A percentile compares a stretch with the other conserved stretches of the same genome.
These are phyloP conservation scores for Diaporthe aspalathi DNA, from an alignment of 2,329 filamentous ascomycete species.

Conservation along the genomic window DNA sequence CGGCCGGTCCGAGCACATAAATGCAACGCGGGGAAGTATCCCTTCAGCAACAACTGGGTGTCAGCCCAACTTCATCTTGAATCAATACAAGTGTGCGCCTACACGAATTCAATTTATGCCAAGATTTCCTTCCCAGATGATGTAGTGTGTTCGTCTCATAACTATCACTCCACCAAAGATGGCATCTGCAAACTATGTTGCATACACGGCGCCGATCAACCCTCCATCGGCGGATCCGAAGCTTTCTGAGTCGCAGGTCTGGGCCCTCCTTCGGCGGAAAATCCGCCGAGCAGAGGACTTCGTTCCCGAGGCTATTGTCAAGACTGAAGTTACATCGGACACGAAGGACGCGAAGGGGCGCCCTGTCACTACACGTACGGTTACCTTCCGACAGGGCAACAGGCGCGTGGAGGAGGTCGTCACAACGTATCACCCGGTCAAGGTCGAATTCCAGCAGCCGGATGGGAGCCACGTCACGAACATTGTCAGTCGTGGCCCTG, in stretches of 20 bases:
- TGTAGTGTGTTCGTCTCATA: neutral
- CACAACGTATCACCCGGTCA: constrained; percentile 43
- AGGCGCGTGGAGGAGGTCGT: constrained; percentile 44
- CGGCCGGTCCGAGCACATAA: neutral
- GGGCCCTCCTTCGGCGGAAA: constrained; percentile 43
- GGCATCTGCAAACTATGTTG: constrained; percentile 33
- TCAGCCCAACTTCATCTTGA: constrained; percentile 1
- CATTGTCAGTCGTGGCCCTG: constrained; percentile 38
- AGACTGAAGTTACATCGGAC: constrained; percentile 46
- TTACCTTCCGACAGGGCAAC: constrained; percentile 45
- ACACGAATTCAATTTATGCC: too few relatives aligned
- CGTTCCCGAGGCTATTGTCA: constrained; percentile 46
- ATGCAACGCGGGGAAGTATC: neutral
- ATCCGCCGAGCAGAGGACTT: constrained; percentile 47
- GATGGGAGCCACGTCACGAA: constrained; percentile 45
- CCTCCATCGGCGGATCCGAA: constrained; percentile 23
- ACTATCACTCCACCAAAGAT: neutral
- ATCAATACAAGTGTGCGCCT: too few relatives aligned
- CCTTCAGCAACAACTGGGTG: neutral
- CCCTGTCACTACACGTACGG: constrained; percentile 45
- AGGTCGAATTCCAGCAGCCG: constrained; percentile 47
- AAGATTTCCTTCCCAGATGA: too few relatives aligned
- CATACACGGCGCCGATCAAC: constrained; percentile 36
- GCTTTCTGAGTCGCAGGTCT: constrained; percentile 30
- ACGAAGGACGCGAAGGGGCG: constrained; percentile 43